Conservation (phyloP, 768 basidiomycete genomes). For the Dioszegia crocea region DNA sequence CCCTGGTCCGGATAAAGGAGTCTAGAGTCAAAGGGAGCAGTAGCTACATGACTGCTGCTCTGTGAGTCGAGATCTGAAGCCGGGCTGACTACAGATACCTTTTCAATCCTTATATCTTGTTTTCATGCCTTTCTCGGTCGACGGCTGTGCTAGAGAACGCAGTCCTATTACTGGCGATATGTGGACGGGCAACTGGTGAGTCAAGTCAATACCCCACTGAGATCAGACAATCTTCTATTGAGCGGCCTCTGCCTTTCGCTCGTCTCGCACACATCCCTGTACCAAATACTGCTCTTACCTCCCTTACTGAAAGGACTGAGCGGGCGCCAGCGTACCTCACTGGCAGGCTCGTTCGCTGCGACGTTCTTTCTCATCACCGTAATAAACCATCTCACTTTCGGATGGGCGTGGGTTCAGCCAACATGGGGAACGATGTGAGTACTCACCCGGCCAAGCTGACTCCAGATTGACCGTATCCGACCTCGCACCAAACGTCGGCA, state of each 20-base stretch:
- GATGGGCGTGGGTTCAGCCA: constrained; percentile 65
- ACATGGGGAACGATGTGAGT: constrained; percentile 83
- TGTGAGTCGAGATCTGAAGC: constrained; percentile 55
- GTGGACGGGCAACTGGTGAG: constrained; percentile 67
- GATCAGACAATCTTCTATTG: background rate
- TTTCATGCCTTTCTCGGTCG: constrained; percentile 74
- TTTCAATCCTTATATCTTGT: constrained; percentile 80
- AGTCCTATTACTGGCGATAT: constrained; percentile 62
- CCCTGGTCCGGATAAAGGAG: background rate
- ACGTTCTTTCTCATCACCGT: constrained; percentile 30
- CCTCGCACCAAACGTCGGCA: constrained; percentile 84
- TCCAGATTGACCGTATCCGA: constrained; percentile 8
- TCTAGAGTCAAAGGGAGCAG: constrained; percentile 52
- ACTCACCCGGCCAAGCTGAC: constrained; percentile 3
- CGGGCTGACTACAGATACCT: constrained; percentile 61
- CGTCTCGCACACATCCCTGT: constrained; percentile 67
- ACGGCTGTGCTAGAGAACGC: constrained; percentile 79
- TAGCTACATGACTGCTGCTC: constrained; percentile 56
- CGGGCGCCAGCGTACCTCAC: constrained; percentile 41
- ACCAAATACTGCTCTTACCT: constrained; percentile 63
- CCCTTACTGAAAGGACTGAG: constrained; percentile 64
- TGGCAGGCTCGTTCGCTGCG: background rate
- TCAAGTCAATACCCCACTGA: background rate
- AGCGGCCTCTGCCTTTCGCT: constrained; percentile 58
- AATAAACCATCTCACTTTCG: constrained; percentile 59